A percentile compares a stretch with the other conserved stretches of the same genome.
These are phyloP conservation scores for Sphagnum contortum DNA, from an alignment of 225 moss, liverwort and hornwort genomes.

Conservation along the genomic window DNA sequence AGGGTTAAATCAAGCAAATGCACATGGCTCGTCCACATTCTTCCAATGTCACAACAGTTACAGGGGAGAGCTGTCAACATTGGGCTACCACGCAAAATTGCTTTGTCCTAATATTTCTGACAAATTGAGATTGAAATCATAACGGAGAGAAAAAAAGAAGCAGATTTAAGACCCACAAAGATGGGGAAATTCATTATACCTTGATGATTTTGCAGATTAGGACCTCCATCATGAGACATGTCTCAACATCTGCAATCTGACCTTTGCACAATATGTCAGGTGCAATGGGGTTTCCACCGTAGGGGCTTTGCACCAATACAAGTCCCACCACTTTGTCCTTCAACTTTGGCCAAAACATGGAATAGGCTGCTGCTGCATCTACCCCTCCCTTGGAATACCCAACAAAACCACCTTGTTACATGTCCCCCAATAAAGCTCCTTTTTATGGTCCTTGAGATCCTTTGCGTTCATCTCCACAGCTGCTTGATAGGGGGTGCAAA, in stretches of 20 bases:
- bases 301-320: conserved; percentile 85
- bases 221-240: conserved; percentile 76
- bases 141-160: no score
- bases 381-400: conserved; percentile 95
- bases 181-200: conserved; percentile 17
- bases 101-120: no score
- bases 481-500: conserved; percentile 13
- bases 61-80: no score
- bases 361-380: conserved; percentile 92
- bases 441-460: conserved; percentile 79
- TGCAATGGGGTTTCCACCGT: conserved; percentile 90
- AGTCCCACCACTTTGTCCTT: conserved; percentile 93
- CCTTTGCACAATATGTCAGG: conserved; percentile 92
- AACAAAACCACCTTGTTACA: conserved; percentile 85
- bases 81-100: no score
- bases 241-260: conserved; percentile 89
- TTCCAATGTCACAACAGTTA: neutral
- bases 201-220: conserved; percentile 74
- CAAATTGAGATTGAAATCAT: no score
- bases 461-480: conserved; percentile 68
- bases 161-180: no score
- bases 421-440: conserved; percentile 84
- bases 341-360: conserved; percentile 82
- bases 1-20: no score
- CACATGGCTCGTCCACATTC: neutral